A percentile compares a stretch with the other conserved stretches of the same genome.
Conservation (phyloP, 2,329 filamentous ascomycete genomes). For the Talaromyces sp. region DNA sequence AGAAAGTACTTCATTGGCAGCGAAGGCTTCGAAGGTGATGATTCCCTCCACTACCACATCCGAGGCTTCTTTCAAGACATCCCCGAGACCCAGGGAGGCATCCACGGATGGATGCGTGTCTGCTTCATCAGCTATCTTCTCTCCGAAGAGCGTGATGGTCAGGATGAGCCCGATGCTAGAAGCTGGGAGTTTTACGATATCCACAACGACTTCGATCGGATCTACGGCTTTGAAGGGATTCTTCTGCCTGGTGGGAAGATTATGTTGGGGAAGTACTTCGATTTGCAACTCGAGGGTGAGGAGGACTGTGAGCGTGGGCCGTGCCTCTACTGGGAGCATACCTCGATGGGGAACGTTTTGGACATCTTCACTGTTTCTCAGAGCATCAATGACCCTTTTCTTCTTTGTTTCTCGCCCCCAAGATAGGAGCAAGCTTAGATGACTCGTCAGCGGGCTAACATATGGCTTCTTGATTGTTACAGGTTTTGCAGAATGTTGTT, state of each 20-base stretch:
- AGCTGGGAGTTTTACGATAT: slow-evolving; percentile 21
- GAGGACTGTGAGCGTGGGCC: slow-evolving; percentile 26
- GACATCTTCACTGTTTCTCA: slow-evolving; percentile 12
- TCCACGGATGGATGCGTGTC: slow-evolving; percentile 40
- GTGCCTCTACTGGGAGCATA: slow-evolving; percentile 35
- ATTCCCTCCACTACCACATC: slow-evolving; percentile 23
- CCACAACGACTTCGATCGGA: slow-evolving; percentile 31
- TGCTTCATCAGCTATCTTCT: slow-evolving; percentile 36
- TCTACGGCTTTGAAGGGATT: slow-evolving; percentile 50
- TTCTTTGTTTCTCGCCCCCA: neutral
- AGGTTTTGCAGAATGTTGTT: neutral
- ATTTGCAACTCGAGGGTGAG: slow-evolving; percentile 27
- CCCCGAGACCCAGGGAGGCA: slow-evolving; percentile 26
- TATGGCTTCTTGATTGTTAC: neutral
- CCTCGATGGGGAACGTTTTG: slow-evolving; percentile 20
- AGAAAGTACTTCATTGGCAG: slow-evolving; percentile 31
- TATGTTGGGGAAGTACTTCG: slow-evolving; percentile 51
- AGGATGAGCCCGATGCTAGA: slow-evolving; percentile 13
- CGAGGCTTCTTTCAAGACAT: slow-evolving; percentile 40
- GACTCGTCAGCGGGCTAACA: neutral
- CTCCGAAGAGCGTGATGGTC: neutral
- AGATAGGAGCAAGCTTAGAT: neutral
- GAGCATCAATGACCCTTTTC: neutral
- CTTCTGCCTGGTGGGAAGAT: slow-evolving; percentile 49
- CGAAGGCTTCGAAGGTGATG: slow-evolving; percentile 22